Evolutionary conservation across 495 filamentous ascomycete genomes (phyloP).

Genomic region (Lentithecium fluviatile): DNA sequence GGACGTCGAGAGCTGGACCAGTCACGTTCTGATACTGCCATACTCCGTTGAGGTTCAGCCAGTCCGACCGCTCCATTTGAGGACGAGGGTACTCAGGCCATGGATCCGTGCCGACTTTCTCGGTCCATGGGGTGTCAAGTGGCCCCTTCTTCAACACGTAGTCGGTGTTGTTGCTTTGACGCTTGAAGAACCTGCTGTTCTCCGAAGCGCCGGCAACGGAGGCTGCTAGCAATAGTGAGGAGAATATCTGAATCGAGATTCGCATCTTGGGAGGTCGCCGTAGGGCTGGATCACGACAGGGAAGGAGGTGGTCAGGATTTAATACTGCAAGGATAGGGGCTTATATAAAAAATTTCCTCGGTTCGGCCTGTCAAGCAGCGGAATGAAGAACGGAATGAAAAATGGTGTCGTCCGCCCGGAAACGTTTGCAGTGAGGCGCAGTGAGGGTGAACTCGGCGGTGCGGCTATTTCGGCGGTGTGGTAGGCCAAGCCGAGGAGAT

Average conservation of each 20-base stretch:
- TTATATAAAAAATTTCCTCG: too few species aligned
- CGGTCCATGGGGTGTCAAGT: slow-evolving; percentile 62
- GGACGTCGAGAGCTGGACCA: too few species aligned
- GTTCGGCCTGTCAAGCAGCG: too few species aligned
- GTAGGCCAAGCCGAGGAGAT: too few species aligned
- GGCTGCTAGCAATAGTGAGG: not conserved
- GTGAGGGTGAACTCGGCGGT: too few species aligned
- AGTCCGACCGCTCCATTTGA: slow-evolving; percentile 55
- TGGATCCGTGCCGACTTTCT: slow-evolving; percentile 58
- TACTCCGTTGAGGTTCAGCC: slow-evolving; percentile 65
- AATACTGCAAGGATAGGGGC: too few species aligned
- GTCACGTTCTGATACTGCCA: slow-evolving; percentile 60
- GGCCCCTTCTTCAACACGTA: slow-evolving; percentile 44
- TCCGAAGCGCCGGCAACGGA: slow-evolving; percentile 1
- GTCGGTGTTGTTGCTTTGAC: slow-evolving; percentile 21
- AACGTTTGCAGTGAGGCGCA: too few species aligned
- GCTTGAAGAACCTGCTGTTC: slow-evolving; percentile 7
- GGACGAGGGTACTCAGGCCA: slow-evolving; percentile 70
- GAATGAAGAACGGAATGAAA: too few species aligned
- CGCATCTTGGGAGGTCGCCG: slow-evolving; percentile 1
- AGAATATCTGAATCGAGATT: not conserved
- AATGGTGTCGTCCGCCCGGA: too few species aligned
- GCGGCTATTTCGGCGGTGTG: too few species aligned
- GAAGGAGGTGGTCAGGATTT: too few species aligned
- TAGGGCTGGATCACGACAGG: too few species aligned